Base-by-base conservation (phyloP, 495 filamentous ascomycete genomes). In the Tuber calosporum region DNA sequence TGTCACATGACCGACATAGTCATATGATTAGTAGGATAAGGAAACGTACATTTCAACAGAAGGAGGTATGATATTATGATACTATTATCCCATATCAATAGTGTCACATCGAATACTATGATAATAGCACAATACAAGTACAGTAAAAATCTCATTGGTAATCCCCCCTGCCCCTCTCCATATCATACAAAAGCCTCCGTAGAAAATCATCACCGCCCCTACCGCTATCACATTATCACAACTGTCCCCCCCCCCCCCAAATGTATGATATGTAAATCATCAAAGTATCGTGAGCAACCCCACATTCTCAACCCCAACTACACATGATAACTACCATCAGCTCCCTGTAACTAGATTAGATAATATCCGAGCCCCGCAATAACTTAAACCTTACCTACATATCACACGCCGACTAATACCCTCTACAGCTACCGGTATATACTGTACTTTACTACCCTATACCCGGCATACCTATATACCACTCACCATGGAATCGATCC, bases 401-500 rank as follows among this genome's bases (percentile, higher is more conserved):
- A n/a, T n/a, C n/a, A n/a, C n/a, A n/a, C n/a, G n/a, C n/a, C n/a
- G n/a, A n/a, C n/a, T n/a, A n/a, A n/a, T n/a, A n/a, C n/a, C n/a
- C n/a, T n/a, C n/a, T n/a, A 53, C 45, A 26, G 9, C 22, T 43
- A 6, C 39, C 8, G 39, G 39, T 9, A n/a, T n/a, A n/a, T n/a
- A n/a, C n/a, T n/a, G n/a, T n/a, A 43, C 15, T 11, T 11, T 11
- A 43, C 42, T 40, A 40, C 39, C 5, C 8, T 43, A 43, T 43
- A 43, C 42, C 42, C 42, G 8, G 4, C 42, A 11, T 53, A 2
- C 2, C n/a, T 26, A 11, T 7, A 30, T n/a, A 58, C 3, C 4
- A 62, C 26, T 37, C n/a, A 66, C 17, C 7, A 78, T 78, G 76
- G 30, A 43, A 68, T 71, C 76, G 30, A 74, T 77, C 26, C 20